Evolutionary conservation across 2,329 filamentous ascomycete genomes (phyloP).

Genomic region (Fusarium lyarnte): DNA sequence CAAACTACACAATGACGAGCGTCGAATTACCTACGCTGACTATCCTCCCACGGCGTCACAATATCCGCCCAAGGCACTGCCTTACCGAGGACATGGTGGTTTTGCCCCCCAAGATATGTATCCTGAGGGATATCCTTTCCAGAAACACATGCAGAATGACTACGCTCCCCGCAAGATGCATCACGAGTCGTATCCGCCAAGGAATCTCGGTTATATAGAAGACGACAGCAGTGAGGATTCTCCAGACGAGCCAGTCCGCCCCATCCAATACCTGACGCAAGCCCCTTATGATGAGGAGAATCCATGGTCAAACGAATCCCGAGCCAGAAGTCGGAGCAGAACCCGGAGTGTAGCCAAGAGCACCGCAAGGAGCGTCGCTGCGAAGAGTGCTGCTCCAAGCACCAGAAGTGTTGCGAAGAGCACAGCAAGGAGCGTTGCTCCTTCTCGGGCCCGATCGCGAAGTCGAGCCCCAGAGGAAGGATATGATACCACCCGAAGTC

Average conservation of each 20-base stretch:
- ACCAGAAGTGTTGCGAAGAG: constrained; percentile 34
- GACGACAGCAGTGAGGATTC: constrained; percentile 43
- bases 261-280: constrained; percentile 40
- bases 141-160: constrained; percentile 30
- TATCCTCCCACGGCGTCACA: constrained; percentile 33
- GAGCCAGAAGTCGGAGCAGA: constrained; percentile 33
- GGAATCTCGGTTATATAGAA: constrained; percentile 40
- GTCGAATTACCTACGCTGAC: constrained; percentile 27
- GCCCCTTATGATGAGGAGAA: constrained; percentile 34
- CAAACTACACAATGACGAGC: constrained; percentile 34
- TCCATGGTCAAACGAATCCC: constrained; percentile 15
- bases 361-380: constrained; percentile 23
- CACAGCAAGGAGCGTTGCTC: constrained; percentile 36
- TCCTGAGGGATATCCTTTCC: constrained; percentile 37
- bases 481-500: constrained; percentile 52
- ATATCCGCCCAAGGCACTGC: constrained; percentile 33
- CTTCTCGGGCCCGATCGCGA: constrained; percentile 36
- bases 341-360: constrained; percentile 31
- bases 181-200: constrained; percentile 34
- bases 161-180: constrained; percentile 39
- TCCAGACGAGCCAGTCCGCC: constrained; percentile 22
- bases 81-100: constrained; percentile 31
- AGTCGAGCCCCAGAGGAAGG: constrained; percentile 44
- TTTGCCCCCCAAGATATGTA: constrained; percentile 37
- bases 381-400: constrained; percentile 30